phyloP scores from a whole-genome alignment of 2,329 filamentous ascomycete genomes.

The Penicillium sp. region DNA sequence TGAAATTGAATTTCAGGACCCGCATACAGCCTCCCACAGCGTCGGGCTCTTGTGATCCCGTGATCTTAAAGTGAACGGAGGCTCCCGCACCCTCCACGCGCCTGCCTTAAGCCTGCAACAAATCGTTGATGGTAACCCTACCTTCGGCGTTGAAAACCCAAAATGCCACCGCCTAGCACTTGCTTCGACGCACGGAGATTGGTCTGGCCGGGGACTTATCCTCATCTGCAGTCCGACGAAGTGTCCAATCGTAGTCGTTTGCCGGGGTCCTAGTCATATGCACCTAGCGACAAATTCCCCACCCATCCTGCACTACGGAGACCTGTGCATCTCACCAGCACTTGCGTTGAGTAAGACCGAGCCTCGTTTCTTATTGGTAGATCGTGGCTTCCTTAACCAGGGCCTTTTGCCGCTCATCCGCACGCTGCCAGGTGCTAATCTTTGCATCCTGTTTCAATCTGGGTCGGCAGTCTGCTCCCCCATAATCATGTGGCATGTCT shows the following conservation, averaged over 20 bases:
- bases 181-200: slow-evolving; percentile 25
- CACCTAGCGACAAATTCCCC: slow-evolving; percentile 28
- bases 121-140: slow-evolving; percentile 31
- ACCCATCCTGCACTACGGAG: slow-evolving; percentile 12
- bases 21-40: slow-evolving; percentile 38
- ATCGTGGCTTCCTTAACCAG: slow-evolving; percentile 12
- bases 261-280: slow-evolving; percentile 28
- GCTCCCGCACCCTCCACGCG: slow-evolving; percentile 34
- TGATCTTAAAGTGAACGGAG: slow-evolving; percentile 39
- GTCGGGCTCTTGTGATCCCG: slow-evolving; percentile 41
- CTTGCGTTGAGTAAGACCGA: slow-evolving; percentile 9
- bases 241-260: slow-evolving; percentile 28
- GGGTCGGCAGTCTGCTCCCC: neutral
- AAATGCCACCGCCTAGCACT: slow-evolving; percentile 22
- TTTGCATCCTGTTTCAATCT: neutral
- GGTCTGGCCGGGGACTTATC: slow-evolving; percentile 22
- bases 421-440: slow-evolving; percentile 22
- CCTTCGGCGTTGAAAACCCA: slow-evolving; percentile 27
- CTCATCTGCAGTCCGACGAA: slow-evolving; percentile 24
- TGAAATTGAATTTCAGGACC: slow-evolving; percentile 42
- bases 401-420: slow-evolving; percentile 25
- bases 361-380: slow-evolving; percentile 14
- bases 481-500: slow-evolving; percentile 5
- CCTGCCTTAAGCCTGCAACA: slow-evolving; percentile 32
- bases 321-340: slow-evolving; percentile 19